Evolutionary conservation across 495 filamentous ascomycete genomes (phyloP).

Genomic region (Hypoxylon crocopeplum): DNA sequence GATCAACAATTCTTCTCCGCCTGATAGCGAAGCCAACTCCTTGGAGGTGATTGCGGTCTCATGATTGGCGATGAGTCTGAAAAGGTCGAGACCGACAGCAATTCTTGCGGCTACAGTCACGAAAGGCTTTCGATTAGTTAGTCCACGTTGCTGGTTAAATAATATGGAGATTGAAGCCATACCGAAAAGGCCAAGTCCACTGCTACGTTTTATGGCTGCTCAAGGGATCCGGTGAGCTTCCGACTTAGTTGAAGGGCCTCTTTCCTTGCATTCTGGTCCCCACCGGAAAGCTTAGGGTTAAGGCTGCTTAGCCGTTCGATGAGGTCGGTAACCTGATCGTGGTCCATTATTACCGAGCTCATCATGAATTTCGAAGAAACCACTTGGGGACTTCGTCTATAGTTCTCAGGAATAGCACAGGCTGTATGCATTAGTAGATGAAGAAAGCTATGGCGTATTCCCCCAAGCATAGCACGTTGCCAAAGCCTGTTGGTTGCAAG

Average conservation of each 20-base stretch:
- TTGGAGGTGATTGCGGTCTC: slow-evolving; percentile 6
- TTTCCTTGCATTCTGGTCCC: slow-evolving; percentile 5
- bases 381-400: too few species aligned
- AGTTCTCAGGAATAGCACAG: too few species aligned
- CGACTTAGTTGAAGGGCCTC: slow-evolving; percentile 25
- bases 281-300: background rate
- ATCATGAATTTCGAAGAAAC: too few species aligned
- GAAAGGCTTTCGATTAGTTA: slow-evolving; percentile 16
- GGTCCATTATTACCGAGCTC: too few species aligned
- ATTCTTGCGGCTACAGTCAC: slow-evolving; percentile 16
- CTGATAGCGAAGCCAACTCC: slow-evolving; percentile 25
- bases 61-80: slow-evolving; percentile 15
- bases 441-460: too few species aligned
- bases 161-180: background rate
- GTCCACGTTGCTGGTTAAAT: background rate
- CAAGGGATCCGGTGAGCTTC: slow-evolving; percentile 19
- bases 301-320: slow-evolving; percentile 12
- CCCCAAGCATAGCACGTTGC: too few species aligned
- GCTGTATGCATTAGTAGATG: too few species aligned
- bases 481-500: too few species aligned
- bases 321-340: too few species aligned
- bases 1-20: slow-evolving; percentile 32
- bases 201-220: slow-evolving; percentile 30
- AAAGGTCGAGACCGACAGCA: slow-evolving; percentile 27
- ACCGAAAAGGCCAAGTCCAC: slow-evolving; percentile 26